These are phyloP conservation scores for Bruguiera sexangula DNA, from an alignment of 345 rosid genomes.

Conservation along the genomic window DNA sequence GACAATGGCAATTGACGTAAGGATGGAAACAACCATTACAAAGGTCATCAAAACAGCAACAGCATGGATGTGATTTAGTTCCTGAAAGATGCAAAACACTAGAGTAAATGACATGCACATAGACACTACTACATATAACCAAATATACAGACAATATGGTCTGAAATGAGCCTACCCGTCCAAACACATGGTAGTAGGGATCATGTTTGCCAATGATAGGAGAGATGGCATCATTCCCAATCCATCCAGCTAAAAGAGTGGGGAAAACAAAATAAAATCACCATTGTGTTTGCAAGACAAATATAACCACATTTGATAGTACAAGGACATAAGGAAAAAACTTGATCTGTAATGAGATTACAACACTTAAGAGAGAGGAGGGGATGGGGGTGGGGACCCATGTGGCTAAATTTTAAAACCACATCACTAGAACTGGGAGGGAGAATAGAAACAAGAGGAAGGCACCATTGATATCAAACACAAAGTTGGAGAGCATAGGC, in stretches of 20 bases:
- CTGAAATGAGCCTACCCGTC: constrained; percentile 55
- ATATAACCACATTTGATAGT: constrained; percentile 3
- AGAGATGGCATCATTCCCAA: constrained; percentile 82
- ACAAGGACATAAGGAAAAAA: constrained; percentile 5
- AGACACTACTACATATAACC: neutral
- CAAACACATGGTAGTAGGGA: constrained; percentile 70
- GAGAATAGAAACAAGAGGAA: neutral
- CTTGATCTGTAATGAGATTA: neutral
- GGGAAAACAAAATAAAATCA: constrained; percentile 4
- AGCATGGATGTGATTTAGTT: constrained; percentile 70
- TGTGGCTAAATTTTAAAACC: no score
- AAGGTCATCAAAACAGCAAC: constrained; percentile 77
- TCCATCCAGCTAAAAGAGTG: constrained; percentile 81
- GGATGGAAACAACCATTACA: constrained; percentile 64
- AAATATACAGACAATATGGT: neutral
- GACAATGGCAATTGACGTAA: constrained; percentile 85
- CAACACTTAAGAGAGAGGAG: neutral
- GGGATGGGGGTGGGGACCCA: neutral
- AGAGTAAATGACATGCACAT: constrained; percentile 4
- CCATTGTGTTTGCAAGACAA: neutral
- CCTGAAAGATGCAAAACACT: constrained; percentile 48
- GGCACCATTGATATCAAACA: no score
- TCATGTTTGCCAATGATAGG: constrained; percentile 87
- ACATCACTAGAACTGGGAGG: no score
- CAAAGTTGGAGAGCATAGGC: no score